These are phyloP conservation scores for Trichoderma harzianum DNA, from an alignment of 2,329 filamentous ascomycete species.

Conservation along the genomic window DNA sequence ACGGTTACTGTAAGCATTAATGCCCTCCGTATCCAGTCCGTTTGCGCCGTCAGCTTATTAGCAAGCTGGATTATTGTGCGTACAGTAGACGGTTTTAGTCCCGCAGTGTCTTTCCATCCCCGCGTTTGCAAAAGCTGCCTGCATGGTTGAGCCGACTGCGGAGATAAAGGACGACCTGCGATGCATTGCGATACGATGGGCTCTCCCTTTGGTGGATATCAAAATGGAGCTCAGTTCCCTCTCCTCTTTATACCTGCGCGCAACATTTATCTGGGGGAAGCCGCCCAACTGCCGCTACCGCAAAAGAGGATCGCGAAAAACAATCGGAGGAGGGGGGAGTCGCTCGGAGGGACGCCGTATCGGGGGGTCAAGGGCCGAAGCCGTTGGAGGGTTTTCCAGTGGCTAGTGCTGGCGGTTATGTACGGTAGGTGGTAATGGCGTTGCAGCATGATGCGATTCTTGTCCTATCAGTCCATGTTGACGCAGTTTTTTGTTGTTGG, in stretches of 20 bases:
- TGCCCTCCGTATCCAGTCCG: neutral
- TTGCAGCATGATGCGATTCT: neutral
- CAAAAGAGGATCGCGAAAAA: neutral
- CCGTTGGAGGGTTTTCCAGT: neutral
- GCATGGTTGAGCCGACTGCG: neutral
- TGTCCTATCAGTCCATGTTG: neutral
- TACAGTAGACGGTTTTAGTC: neutral
- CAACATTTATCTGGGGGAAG: neutral
- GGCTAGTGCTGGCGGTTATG: neutral
- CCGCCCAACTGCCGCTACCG: constrained; percentile 1
- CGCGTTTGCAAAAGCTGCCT: neutral
- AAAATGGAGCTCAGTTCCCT: neutral
- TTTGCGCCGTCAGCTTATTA: neutral
- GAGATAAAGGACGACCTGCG: neutral
- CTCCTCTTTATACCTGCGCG: neutral
- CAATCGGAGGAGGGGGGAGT: neutral
- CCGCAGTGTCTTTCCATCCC: neutral
- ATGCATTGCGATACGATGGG: neutral
- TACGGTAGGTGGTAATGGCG: neutral
- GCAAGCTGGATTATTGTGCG: neutral
- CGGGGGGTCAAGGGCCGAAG: neutral
- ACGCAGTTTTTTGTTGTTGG: neutral
- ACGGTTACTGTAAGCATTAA: neutral
- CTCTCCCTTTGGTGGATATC: neutral
- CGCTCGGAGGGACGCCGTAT: neutral